A percentile compares a stretch with the other conserved stretches of the same genome.
Conservation (phyloP, 768 basidiomycete species). For the Hortiboletus flavorubellus region DNA sequence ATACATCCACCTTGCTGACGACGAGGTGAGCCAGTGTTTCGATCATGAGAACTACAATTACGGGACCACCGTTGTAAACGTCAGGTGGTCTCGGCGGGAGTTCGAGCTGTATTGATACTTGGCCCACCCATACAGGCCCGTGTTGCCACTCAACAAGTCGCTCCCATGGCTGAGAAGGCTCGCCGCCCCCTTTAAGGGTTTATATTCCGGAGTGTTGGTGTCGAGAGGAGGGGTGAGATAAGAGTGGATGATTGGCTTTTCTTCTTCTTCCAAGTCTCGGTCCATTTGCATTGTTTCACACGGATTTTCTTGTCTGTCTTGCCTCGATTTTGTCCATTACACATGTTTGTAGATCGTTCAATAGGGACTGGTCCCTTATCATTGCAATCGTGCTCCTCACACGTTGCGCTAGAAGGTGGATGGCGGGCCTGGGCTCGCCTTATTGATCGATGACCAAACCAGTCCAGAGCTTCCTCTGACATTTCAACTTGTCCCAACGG, state of each 20-base stretch:
- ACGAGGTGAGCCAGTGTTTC: slow-evolving; percentile 32
- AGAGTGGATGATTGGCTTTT: slow-evolving; percentile 3
- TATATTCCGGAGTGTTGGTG: background rate
- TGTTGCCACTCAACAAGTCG: slow-evolving; percentile 12
- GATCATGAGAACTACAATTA: slow-evolving; percentile 4
- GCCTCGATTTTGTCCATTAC: slow-evolving; percentile 12
- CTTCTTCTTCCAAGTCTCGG: slow-evolving; percentile 5
- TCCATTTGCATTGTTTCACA: slow-evolving; percentile 18
- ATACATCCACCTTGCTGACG: slow-evolving; percentile 35
- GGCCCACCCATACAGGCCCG: slow-evolving; percentile 12
- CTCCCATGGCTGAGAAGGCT: slow-evolving; percentile 31
- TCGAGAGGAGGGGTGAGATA: background rate
- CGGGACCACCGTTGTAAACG: slow-evolving; percentile 8
- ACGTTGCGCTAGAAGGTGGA: background rate
- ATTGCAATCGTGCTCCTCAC: background rate
- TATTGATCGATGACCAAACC: background rate
- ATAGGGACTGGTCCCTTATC: slow-evolving; percentile 24
- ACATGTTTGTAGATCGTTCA: slow-evolving; percentile 15
- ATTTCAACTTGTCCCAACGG: no score
- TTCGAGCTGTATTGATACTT: slow-evolving; percentile 4
- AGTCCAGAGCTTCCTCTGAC: background rate
- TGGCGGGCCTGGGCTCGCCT: background rate
- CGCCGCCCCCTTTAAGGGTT: slow-evolving; percentile 22
- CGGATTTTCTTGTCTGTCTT: slow-evolving; percentile 14
- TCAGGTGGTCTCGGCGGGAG: slow-evolving; percentile 4